Conservation (phyloP, 441 rosid species). For the Metrosideros polymorpha region DNA sequence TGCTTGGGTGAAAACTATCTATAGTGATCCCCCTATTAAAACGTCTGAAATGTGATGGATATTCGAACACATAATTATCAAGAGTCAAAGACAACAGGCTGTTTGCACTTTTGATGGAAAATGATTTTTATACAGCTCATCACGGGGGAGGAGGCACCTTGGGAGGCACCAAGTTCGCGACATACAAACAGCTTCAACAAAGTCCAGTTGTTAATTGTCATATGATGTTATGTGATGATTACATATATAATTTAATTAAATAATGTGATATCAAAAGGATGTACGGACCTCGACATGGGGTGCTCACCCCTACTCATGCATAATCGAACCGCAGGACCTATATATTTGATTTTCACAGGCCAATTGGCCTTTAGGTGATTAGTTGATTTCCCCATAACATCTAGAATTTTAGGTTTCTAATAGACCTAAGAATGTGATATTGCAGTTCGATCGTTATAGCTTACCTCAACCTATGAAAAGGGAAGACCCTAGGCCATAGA, state of each 20-base stretch:
- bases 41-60: too few relatives aligned
- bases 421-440: too few relatives aligned
- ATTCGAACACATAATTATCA: too few relatives aligned
- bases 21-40: not conserved
- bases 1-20: not conserved
- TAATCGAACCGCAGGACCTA: too few relatives aligned
- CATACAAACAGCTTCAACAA: not conserved
- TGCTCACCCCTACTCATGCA: not conserved
- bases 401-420: too few relatives aligned
- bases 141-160: not conserved
- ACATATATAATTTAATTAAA: too few relatives aligned
- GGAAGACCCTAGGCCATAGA: too few relatives aligned
- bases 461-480: too few relatives aligned
- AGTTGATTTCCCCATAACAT: too few relatives aligned
- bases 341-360: not conserved
- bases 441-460: too few relatives aligned
- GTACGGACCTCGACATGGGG: not conserved
- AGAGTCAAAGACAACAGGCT: not conserved
- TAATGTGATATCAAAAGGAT: not conserved
- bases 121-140: not conserved
- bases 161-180: not conserved
- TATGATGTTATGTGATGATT: too few relatives aligned
- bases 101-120: not conserved
- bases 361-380: not conserved
- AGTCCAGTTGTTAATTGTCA: too few relatives aligned